These are phyloP conservation scores for Solanum hybrid DNA, from an alignment of 305 asterid species.

Conservation along the genomic window DNA sequence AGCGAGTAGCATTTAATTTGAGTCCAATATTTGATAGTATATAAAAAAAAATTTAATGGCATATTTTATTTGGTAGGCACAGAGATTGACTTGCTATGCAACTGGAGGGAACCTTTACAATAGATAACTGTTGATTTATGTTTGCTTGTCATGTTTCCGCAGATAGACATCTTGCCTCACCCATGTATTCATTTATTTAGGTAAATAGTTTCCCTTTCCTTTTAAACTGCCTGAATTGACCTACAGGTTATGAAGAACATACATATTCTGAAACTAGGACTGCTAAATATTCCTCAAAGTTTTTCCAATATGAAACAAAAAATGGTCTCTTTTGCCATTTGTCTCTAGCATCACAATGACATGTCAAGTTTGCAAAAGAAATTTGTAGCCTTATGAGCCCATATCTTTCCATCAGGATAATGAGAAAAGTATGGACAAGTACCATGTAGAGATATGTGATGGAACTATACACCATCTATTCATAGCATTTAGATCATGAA, in stretches of 20 bases:
- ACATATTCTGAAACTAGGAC: background rate
- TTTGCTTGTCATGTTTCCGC: background rate
- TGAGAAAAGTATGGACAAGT: background rate
- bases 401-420: background rate
- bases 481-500: background rate
- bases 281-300: background rate
- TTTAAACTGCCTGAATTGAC: background rate
- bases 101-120: background rate
- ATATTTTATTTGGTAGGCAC: background rate
- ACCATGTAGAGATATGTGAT: background rate
- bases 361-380: background rate
- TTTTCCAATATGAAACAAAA: background rate
- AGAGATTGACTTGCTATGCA: background rate
- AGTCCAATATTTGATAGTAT: background rate
- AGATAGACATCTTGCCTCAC: background rate
- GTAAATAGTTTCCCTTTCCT: background rate
- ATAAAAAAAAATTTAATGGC: background rate
- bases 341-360: background rate
- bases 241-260: background rate
- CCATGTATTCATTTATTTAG: background rate
- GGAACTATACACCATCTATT: background rate
- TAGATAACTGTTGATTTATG: background rate
- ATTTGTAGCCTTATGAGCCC: background rate
- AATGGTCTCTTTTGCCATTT: background rate
- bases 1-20: background rate